Conservation (phyloP, 2,329 filamentous ascomycete genomes). For the Chrysoporthe deuterocubensis region DNA sequence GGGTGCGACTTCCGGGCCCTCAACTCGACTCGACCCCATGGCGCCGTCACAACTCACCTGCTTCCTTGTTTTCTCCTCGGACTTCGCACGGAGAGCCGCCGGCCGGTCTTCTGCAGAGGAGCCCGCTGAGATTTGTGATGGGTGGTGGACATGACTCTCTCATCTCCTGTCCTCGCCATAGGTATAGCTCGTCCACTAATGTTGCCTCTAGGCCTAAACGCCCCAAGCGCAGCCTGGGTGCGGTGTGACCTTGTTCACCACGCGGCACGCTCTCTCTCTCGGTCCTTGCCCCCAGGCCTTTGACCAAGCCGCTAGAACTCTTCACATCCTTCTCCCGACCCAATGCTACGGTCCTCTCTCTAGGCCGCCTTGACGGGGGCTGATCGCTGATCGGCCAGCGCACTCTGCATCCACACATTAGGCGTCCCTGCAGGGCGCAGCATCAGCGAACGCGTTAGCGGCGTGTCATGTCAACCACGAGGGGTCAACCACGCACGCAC, state of each 20-base stretch:
- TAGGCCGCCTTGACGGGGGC: conserved; percentile 9
- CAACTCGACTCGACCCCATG: not conserved
- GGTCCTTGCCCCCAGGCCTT: not conserved
- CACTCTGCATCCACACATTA: conserved; percentile 25
- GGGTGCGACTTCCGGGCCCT: not conserved
- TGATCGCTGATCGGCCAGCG: conserved; percentile 25
- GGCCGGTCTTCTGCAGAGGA: not conserved
- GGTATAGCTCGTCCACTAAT: conserved; percentile 20
- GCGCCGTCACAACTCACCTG: not conserved
- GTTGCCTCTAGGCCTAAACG: conserved; percentile 19
- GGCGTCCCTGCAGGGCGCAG: conserved; percentile 26
- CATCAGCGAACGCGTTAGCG: conserved; percentile 22
- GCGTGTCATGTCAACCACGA: conserved; percentile 17
- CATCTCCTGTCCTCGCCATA: conserved; percentile 13
- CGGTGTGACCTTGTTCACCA: conserved; percentile 1
- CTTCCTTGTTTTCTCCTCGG: not conserved
- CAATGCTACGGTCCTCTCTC: conserved; percentile 20
- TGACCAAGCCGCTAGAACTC: conserved; percentile 25
- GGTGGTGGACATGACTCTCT: conserved; percentile 23
- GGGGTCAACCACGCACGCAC: not conserved
- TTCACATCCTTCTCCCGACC: conserved; percentile 22
- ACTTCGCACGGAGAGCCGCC: not conserved
- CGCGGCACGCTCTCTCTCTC: conserved; percentile 1
- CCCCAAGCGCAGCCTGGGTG: not conserved
- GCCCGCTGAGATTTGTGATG: not conserved